Conservation (phyloP, 1,284 basidiomycete species). For the Pyrrhoderma lamaoense region DNA sequence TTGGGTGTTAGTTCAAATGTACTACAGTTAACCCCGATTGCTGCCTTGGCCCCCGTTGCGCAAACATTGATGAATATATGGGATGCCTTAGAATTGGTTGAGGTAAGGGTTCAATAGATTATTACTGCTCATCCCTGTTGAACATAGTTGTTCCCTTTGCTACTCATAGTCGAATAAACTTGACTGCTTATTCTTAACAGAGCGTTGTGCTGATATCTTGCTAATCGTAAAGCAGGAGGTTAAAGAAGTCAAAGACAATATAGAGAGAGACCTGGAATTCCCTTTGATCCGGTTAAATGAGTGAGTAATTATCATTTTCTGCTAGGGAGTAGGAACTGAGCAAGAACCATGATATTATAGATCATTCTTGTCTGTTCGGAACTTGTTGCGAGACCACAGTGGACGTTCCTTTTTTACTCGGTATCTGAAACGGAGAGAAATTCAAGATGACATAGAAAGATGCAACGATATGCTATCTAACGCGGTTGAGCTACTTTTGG, state of each 20-base stretch:
- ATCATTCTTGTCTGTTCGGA: slow-evolving; percentile 38
- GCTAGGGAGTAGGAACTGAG: too few relatives aligned
- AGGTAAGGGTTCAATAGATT: slow-evolving; percentile 38
- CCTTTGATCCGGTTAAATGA: slow-evolving; percentile 41
- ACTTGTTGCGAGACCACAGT: slow-evolving; percentile 50
- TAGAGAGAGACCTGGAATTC: slow-evolving; percentile 29
- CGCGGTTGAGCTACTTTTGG: slow-evolving; percentile 47
- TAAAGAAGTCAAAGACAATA: slow-evolving; percentile 30
- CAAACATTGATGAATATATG: slow-evolving; percentile 49
- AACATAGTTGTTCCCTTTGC: slow-evolving; percentile 4
- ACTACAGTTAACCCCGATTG: slow-evolving; percentile 46
- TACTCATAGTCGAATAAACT: slow-evolving; percentile 33
- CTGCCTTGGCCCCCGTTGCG: slow-evolving; percentile 46
- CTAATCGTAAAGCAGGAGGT: slow-evolving; percentile 39
- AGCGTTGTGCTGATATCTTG: slow-evolving; percentile 43
- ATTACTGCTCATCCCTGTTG: background rate
- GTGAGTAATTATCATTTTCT: too few relatives aligned
- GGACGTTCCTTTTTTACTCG: slow-evolving; percentile 69
- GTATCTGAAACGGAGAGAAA: slow-evolving; percentile 70
- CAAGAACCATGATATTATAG: too few relatives aligned
- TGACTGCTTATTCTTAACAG: slow-evolving; percentile 41
- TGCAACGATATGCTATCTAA: slow-evolving; percentile 50
- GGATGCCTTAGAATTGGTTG: slow-evolving; percentile 50
- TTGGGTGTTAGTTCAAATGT: slow-evolving; percentile 39
- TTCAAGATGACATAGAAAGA: slow-evolving; percentile 42